phyloP scores from a whole-genome alignment of 2,329 filamentous ascomycete genomes.

The Stagonosporopsis vannaccii region DNA sequence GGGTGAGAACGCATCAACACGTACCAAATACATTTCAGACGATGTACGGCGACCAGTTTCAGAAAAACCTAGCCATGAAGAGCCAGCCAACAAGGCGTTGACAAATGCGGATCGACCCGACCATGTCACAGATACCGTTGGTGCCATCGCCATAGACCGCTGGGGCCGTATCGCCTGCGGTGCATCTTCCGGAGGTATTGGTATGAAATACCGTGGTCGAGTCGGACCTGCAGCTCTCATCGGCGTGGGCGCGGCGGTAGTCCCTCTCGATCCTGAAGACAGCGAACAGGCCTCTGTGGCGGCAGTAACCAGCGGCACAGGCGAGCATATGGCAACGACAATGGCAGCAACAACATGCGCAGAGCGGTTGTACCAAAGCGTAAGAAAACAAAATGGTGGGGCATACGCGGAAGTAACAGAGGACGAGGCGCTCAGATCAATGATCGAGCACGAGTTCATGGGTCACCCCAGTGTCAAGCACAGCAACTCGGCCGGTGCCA shows the following conservation, averaged over 20 bases:
- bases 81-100: constrained; percentile 1
- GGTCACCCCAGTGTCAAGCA: constrained; percentile 82
- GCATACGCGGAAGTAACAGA: constrained; percentile 72
- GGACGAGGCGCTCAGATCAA: constrained; percentile 77
- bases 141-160: constrained; percentile 89
- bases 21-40: constrained; percentile 19
- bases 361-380: constrained; percentile 79
- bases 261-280: constrained; percentile 78
- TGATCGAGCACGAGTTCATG: constrained; percentile 92
- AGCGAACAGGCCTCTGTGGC: constrained; percentile 74
- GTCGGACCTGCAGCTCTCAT: constrained; percentile 92
- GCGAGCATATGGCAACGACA: constrained; percentile 97
- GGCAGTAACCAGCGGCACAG: constrained; percentile 90
- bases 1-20: neutral
- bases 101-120: constrained; percentile 52
- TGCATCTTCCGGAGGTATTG: constrained; percentile 95
- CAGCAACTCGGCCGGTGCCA: constrained; percentile 83
- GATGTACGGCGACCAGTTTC: neutral
- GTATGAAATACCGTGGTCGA: constrained; percentile 95
- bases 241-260: constrained; percentile 86
- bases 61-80: neutral
- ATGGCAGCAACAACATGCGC: constrained; percentile 89
- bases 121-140: constrained; percentile 90
- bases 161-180: constrained; percentile 89
- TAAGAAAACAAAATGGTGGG: constrained; percentile 67